Evolutionary conservation across 441 rosid genomes (phyloP), one percentile per base, ranked within the genome.

Genomic region (Jatropha podagrica): DNA sequence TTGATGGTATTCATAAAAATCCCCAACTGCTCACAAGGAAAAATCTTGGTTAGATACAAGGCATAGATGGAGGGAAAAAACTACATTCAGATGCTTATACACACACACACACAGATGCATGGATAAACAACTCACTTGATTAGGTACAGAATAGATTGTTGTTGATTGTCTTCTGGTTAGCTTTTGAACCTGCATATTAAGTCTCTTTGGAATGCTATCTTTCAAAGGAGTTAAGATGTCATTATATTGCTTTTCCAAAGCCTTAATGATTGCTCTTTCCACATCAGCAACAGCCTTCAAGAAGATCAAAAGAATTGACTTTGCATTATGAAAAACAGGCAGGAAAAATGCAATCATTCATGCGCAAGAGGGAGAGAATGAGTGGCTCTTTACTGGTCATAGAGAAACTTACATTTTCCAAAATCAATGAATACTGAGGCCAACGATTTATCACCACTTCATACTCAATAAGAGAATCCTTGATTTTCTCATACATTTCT

Each of bases 161-260:
- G 86, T 78, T 18, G 97, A 92, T 72, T 93, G 99, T 79, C 98
- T 88, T 84, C 98, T 87, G 59, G 97, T 90, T 71, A 96, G 86
- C 81, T 96, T 96, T 79, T 96, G 99, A 2, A 96, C 99, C 12
- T 96, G 99, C 94, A 91, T 89, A 81, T 92, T 92, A 64, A 96
- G 88, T 80, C 94, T 89, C 84, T 92, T 94, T 3, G 87, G 93
- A 70, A 94, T 94, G 80, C 92, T 90, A 75, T 93, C 97, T 85
- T 88, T 96, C 77, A 96, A 79, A 67, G 98, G 98, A 80, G 94
- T 85, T 82, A 96, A 75, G 69, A 92, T 83, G 62, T 94, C 99
- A 64, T 78, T 92, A 81, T 94, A 92, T 72, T 96, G 99, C 81
- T 85, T 96, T 91, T 96, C 97, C 71, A 94, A 69, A 10, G 99